phyloP scores from a whole-genome alignment of 2,329 filamentous ascomycete species.

The Neofusicoccum parvum region DNA sequence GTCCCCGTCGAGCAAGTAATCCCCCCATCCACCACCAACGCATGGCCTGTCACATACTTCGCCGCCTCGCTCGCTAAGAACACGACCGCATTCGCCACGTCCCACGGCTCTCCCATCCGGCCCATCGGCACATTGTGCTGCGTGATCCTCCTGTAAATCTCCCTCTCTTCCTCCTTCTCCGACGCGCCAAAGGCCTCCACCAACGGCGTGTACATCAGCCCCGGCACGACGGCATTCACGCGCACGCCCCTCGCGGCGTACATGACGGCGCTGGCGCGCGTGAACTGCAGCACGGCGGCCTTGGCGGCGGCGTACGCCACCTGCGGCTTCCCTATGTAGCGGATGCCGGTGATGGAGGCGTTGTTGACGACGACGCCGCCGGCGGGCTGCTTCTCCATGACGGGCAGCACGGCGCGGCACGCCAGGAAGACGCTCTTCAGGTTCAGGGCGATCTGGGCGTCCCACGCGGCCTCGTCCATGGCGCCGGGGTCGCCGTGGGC shows the following conservation, averaged over 20 bases:
- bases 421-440: slow-evolving; percentile 59
- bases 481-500: slow-evolving; percentile 53
- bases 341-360: slow-evolving; percentile 49
- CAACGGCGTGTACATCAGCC: slow-evolving; percentile 55
- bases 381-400: slow-evolving; percentile 54
- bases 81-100: slow-evolving; percentile 37
- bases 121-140: slow-evolving; percentile 33
- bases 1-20: slow-evolving; percentile 27
- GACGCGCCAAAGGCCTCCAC: slow-evolving; percentile 18
- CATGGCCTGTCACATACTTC: slow-evolving; percentile 39
- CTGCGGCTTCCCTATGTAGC: slow-evolving; percentile 56
- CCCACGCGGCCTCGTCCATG: slow-evolving; percentile 55
- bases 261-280: slow-evolving; percentile 53
- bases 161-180: background rate
- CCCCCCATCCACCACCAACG: slow-evolving; percentile 42
- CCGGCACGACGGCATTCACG: slow-evolving; percentile 59
- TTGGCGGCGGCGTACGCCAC: slow-evolving; percentile 58
- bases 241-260: slow-evolving; percentile 53
- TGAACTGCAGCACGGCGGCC: slow-evolving; percentile 55
- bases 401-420: slow-evolving; percentile 55
- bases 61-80: slow-evolving; percentile 36
- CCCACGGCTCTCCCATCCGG: slow-evolving; percentile 36
- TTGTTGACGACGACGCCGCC: slow-evolving; percentile 52
- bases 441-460: slow-evolving; percentile 57
- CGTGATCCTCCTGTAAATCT: background rate